phyloP scores from a whole-genome alignment of 805 yeast species.

The Wickerhamiella parazyma region DNA sequence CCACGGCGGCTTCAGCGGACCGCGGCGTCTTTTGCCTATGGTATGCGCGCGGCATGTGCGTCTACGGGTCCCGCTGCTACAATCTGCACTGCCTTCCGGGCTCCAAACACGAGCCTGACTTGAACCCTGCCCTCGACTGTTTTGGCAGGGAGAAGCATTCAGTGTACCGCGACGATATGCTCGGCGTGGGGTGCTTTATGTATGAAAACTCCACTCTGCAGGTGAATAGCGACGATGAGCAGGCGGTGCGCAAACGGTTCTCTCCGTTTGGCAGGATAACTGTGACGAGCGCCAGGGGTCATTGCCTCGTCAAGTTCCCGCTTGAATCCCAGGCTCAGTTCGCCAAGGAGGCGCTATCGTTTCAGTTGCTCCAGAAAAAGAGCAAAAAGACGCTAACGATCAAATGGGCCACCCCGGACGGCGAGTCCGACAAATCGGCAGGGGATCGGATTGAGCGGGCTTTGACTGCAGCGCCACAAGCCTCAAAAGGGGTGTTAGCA shows the following conservation, averaged over 20 bases:
- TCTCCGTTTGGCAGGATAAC: conserved; percentile 66
- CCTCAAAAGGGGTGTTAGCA: too few species aligned
- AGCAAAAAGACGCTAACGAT: neutral
- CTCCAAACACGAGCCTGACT: conserved; percentile 35
- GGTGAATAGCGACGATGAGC: conserved; percentile 39
- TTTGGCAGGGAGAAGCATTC: conserved; percentile 83
- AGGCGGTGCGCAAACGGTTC: conserved; percentile 28
- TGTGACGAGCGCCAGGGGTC: conserved; percentile 41
- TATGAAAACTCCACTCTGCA: conserved; percentile 60
- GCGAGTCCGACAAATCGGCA: neutral
- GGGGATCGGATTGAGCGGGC: neutral
- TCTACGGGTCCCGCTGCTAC: conserved; percentile 60
- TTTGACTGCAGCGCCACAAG: neutral
- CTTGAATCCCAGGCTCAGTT: conserved; percentile 73
- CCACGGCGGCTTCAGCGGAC: conserved; percentile 4
- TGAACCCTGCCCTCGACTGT: conserved; percentile 60
- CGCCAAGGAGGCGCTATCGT: conserved; percentile 89
- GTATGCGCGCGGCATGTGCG: conserved; percentile 83
- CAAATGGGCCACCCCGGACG: neutral
- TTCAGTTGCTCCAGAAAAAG: conserved; percentile 32
- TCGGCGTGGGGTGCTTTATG: conserved; percentile 77
- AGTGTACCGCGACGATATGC: conserved; percentile 82
- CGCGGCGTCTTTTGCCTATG: conserved; percentile 49
- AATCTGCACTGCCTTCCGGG: conserved; percentile 68
- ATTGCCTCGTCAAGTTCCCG: conserved; percentile 60